Evolutionary conservation across 225 moss, liverwort and hornwort species (phyloP).

Genomic region (Polytrichum commune): DNA sequence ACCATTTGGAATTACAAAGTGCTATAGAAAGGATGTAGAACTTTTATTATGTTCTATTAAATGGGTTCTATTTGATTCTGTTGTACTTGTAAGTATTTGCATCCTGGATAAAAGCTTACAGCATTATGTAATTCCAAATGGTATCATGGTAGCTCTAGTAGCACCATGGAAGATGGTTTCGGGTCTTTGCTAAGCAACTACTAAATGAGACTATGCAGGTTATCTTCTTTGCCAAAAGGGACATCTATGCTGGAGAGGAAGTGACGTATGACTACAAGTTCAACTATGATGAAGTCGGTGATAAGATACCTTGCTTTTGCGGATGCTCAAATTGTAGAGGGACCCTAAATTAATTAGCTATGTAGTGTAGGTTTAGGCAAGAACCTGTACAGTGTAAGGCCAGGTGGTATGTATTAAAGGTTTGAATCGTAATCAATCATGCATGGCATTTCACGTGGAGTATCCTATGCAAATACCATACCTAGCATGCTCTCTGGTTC

Average conservation of each 20-base stretch:
- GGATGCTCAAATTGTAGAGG: constrained; percentile 52
- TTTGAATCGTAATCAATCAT: background rate
- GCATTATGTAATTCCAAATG: too few species aligned
- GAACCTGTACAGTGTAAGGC: background rate
- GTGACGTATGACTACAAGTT: constrained; percentile 67
- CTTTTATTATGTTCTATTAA: background rate
- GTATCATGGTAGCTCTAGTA: too few species aligned
- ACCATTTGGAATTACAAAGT: background rate
- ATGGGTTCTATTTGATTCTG: too few species aligned
- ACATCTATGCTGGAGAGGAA: constrained; percentile 59
- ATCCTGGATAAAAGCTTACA: too few species aligned
- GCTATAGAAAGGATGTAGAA: background rate
- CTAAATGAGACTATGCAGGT: constrained; percentile 27
- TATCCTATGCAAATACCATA: too few species aligned
- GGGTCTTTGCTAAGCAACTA: too few species aligned
- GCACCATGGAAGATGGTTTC: too few species aligned
- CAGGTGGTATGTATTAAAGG: background rate
- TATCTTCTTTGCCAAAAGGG: constrained; percentile 61
- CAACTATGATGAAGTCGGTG: constrained; percentile 63
- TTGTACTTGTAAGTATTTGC: too few species aligned
- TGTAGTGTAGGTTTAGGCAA: constrained; percentile 1
- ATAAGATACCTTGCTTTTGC: constrained; percentile 66
- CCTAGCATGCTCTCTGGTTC: too few species aligned
- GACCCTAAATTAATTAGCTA: constrained; percentile 34
- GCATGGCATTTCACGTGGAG: too few species aligned